A percentile compares a stretch with the other conserved stretches of the same genome.
These are phyloP conservation scores for Gyrodon lividus DNA, from an alignment of 768 basidiomycete genomes.

Conservation along the genomic window DNA sequence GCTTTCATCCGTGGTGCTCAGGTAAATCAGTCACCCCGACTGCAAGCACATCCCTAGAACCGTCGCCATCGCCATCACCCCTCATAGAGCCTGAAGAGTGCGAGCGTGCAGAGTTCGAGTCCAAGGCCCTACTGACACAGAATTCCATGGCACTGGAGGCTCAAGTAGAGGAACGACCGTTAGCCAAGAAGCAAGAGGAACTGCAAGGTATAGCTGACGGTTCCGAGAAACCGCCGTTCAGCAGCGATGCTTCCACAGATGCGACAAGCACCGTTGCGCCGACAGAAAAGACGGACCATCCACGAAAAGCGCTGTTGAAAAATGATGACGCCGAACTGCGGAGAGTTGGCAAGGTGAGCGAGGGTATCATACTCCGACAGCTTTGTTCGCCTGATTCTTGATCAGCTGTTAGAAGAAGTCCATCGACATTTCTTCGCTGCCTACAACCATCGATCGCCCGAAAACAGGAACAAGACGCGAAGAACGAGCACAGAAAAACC, in stretches of 20 bases:
- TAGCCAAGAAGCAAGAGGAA: slow-evolving; percentile 86
- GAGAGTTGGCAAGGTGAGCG: slow-evolving; percentile 68
- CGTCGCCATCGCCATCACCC: slow-evolving; percentile 13
- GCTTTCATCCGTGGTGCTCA: slow-evolving; percentile 18
- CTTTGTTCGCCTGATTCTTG: background rate
- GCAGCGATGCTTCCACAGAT: slow-evolving; percentile 9
- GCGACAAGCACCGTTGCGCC: slow-evolving; percentile 14
- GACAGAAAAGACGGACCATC: slow-evolving; percentile 41
- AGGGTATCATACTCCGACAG: background rate
- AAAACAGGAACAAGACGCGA: slow-evolving; percentile 30
- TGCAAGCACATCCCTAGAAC: slow-evolving; percentile 16
- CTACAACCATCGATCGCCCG: slow-evolving; percentile 46
- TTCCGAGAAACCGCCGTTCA: background rate
- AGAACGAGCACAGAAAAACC: slow-evolving; percentile 25
- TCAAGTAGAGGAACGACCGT: slow-evolving; percentile 80
- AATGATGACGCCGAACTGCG: slow-evolving; percentile 84
- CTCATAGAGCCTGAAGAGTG: slow-evolving; percentile 34
- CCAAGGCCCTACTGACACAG: slow-evolving; percentile 60
- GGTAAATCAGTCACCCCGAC: slow-evolving; percentile 15
- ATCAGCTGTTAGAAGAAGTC: slow-evolving; percentile 77
- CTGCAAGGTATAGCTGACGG: slow-evolving; percentile 48
- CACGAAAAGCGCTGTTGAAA: slow-evolving; percentile 76
- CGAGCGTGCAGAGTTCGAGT: slow-evolving; percentile 44
- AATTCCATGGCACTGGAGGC: slow-evolving; percentile 80
- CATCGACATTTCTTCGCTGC: slow-evolving; percentile 74